phyloP scores from a whole-genome alignment of 1,139 yeast species.

The Scheffersomyces illinoinensis region DNA sequence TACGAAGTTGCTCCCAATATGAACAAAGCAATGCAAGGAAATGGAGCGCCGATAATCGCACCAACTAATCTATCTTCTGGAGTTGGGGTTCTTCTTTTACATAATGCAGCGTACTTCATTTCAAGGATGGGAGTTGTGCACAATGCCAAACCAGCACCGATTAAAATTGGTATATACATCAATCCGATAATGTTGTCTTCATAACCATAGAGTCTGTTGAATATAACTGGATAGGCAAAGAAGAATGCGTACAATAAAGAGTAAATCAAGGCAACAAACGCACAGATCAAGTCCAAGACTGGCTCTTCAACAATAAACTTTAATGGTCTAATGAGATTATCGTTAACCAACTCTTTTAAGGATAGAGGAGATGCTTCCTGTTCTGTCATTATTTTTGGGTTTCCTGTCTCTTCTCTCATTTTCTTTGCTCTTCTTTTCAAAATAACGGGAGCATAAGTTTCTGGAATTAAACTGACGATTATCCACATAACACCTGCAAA shows the following conservation, averaged over 20 bases:
- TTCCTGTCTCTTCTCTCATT: constrained; percentile 78
- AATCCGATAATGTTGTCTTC: constrained; percentile 73
- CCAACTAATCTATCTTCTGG: constrained; percentile 89
- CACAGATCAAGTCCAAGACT: constrained; percentile 77
- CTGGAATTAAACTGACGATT: constrained; percentile 64
- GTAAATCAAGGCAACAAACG: constrained; percentile 84
- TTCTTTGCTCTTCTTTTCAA: constrained; percentile 69
- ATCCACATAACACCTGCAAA: constrained; percentile 86
- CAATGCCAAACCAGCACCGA: constrained; percentile 78
- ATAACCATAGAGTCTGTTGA: constrained; percentile 63
- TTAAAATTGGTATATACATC: constrained; percentile 83
- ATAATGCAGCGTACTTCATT: constrained; percentile 51
- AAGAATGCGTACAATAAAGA: constrained; percentile 87
- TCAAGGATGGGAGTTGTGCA: constrained; percentile 74
- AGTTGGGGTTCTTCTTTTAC: constrained; percentile 61
- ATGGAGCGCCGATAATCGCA: constrained; percentile 88
- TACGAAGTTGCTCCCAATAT: constrained; percentile 87
- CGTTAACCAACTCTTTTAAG: constrained; percentile 60
- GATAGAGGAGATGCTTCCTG: constrained; percentile 80
- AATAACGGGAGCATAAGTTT: constrained; percentile 89
- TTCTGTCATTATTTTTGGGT: constrained; percentile 83
- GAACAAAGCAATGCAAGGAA: constrained; percentile 84
- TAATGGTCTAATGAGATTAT: constrained; percentile 74
- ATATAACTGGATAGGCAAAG: constrained; percentile 84
- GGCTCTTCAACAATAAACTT: constrained; percentile 78